Percentiles rank a stretch among this genome's conserved stretches.
Evolutionary conservation across 2,329 filamentous ascomycete genomes (phyloP).

Genomic region (Xylaria digitata): DNA sequence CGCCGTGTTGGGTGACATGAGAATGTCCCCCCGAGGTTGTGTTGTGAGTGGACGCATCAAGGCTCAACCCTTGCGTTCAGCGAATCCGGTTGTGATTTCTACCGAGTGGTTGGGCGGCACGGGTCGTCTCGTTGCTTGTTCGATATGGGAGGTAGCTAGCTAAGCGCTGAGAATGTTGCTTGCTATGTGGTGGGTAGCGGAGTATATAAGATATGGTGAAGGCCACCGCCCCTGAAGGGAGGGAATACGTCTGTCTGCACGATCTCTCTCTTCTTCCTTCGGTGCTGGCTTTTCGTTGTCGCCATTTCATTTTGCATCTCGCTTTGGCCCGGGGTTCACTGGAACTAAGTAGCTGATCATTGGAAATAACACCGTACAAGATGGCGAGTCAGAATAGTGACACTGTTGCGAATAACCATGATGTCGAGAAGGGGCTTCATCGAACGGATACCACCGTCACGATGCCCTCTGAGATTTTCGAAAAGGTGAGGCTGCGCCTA

Average conservation of each 20-base stretch:
- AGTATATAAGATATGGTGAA: conserved; percentile 23
- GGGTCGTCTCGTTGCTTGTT: conserved; percentile 1
- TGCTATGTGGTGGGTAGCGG: conserved; percentile 3
- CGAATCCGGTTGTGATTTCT: conserved; percentile 7
- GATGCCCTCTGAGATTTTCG: conserved; percentile 55
- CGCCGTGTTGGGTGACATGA: conserved; percentile 17
- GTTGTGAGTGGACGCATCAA: conserved; percentile 8
- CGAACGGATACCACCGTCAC: conserved; percentile 51
- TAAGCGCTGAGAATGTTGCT: neutral
- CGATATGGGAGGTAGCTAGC: neutral
- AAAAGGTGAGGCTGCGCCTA: conserved; percentile 45
- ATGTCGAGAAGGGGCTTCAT: conserved; percentile 53
- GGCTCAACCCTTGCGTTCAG: conserved; percentile 13
- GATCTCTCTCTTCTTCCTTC: conserved; percentile 9
- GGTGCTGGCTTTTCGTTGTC: neutral
- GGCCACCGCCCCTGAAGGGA: neutral
- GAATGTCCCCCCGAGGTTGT: conserved; percentile 2
- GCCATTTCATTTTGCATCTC: neutral
- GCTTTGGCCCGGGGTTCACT: neutral
- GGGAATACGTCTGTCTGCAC: neutral
- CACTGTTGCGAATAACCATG: conserved; percentile 34
- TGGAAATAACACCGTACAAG: neutral
- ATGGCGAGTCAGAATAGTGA: conserved; percentile 40
- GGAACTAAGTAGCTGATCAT: neutral
- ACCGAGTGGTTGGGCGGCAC: conserved; percentile 1